A percentile compares a stretch with the other conserved stretches of the same genome.
These are phyloP conservation scores for Geranomyces michiganensis DNA, from an alignment of 192 early-diverging fungal species.

Conservation along the genomic window DNA sequence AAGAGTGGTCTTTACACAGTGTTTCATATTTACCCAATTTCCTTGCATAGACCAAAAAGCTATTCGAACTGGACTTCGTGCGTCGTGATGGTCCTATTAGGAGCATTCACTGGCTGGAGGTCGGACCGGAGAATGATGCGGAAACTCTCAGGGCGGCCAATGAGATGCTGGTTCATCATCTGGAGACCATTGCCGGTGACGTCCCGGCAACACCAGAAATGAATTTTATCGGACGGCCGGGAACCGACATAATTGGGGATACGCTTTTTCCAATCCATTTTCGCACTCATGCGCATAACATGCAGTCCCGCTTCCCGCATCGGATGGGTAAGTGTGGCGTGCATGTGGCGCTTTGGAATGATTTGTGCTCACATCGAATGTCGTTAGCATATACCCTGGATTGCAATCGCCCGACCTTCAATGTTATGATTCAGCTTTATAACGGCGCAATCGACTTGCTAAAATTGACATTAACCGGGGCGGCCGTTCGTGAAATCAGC, in stretches of 20 bases:
- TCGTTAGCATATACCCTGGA: background rate
- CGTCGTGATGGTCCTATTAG: background rate
- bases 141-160: background rate
- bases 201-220: slow-evolving; percentile 7
- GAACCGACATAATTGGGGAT: slow-evolving; percentile 7
- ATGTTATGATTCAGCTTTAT: slow-evolving; percentile 13
- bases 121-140: background rate
- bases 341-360: background rate
- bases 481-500: slow-evolving; percentile 8
- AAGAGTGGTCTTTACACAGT: background rate
- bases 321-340: slow-evolving; percentile 13
- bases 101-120: slow-evolving; percentile 9
- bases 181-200: background rate
- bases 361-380: background rate
- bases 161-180: background rate
- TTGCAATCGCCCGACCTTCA: slow-evolving; percentile 18
- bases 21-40: background rate
- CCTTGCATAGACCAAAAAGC: background rate
- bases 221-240: background rate
- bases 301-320: slow-evolving; percentile 24
- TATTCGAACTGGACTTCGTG: slow-evolving; percentile 13
- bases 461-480: background rate
- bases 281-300: background rate
- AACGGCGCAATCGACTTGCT: slow-evolving; percentile 10
- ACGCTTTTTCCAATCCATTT: slow-evolving; percentile 14